These are phyloP conservation scores for Clarireedia hainanense DNA, from an alignment of 2,329 filamentous ascomycete genomes.

Conservation along the genomic window DNA sequence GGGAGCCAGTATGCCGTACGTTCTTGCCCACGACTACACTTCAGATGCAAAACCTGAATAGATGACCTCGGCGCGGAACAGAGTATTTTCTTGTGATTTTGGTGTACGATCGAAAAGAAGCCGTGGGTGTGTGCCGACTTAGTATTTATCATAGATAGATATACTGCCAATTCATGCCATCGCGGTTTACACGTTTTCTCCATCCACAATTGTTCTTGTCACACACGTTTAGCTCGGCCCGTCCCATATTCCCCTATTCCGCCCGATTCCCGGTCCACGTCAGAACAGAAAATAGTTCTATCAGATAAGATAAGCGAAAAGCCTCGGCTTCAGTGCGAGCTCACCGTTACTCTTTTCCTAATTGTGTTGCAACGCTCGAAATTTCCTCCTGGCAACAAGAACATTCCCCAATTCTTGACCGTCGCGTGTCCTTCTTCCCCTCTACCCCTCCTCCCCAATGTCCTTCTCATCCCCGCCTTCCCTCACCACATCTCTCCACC, in stretches of 20 bases:
- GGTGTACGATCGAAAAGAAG: not conserved
- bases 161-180: not conserved
- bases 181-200: not conserved
- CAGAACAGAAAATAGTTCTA: not conserved
- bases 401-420: not conserved
- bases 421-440: not conserved
- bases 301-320: slow-evolving; percentile 10
- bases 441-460: not conserved
- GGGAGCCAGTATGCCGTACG: slow-evolving; percentile 2
- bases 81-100: not conserved
- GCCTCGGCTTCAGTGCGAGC: not conserved
- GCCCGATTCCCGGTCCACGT: not conserved
- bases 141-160: not conserved
- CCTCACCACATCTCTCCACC: slow-evolving; percentile 22
- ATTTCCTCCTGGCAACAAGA: not conserved
- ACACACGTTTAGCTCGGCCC: not conserved
- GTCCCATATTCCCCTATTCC: not conserved
- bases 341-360: not conserved
- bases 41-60: slow-evolving; percentile 1
- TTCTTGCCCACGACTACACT: slow-evolving; percentile 6
- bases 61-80: not conserved
- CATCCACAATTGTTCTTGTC: not conserved
- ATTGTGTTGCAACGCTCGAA: not conserved
- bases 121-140: not conserved
- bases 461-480: slow-evolving; percentile 8